Base-by-base conservation (phyloP, 1,284 basidiomycete species). In the Meira miltonrushii region DNA sequence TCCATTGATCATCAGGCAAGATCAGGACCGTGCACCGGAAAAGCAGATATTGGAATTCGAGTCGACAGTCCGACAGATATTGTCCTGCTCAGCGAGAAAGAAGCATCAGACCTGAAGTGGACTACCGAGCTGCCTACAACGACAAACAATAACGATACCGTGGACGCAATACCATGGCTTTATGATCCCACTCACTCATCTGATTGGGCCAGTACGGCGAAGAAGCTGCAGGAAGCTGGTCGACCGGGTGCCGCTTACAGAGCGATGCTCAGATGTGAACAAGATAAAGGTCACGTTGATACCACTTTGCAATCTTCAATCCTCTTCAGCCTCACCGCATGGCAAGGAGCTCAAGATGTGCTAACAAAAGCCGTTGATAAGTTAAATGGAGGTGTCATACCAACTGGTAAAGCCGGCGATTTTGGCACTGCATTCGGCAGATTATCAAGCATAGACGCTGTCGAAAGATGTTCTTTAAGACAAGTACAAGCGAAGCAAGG, bases 61-160 rank as follows among this genome's bases (percentile, higher is more conserved):
- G 64, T 77, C 8, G 75, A 77, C 39, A 75, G 72, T 11, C 74
- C 74, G 2, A 71, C 74, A 15, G 75, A 78, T 41, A 60, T 78
- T 9, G 58, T 63, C 23, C 59, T 78, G 21, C 55, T 77, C 9
- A 64, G 68, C 33, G 25, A 39, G 19, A 19, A 28, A 5, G 21
- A 57, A 10, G 23, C 11, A 10, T 23, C 15, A 13, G 17, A 25
- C 19, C 12, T 59, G 15, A 8, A 38, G 13, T 60, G 58, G 58
- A 39, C 9, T 23, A 21, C 40, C 6, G 38, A 40, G 8, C 7
- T 23, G 25, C 46, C 46, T 2, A 13, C 46, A 17, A 23, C 2
- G 25, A 48, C 21, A 23, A 21, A 9, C 17, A n/a, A n/a, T n/a
- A n/a, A n/a, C n/a, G 28, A 33, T 33, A 8, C 3, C 6, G 19